Base-by-base conservation (phyloP, 2,329 filamentous ascomycete genomes). In the Aureobasidium sp. region DNA sequence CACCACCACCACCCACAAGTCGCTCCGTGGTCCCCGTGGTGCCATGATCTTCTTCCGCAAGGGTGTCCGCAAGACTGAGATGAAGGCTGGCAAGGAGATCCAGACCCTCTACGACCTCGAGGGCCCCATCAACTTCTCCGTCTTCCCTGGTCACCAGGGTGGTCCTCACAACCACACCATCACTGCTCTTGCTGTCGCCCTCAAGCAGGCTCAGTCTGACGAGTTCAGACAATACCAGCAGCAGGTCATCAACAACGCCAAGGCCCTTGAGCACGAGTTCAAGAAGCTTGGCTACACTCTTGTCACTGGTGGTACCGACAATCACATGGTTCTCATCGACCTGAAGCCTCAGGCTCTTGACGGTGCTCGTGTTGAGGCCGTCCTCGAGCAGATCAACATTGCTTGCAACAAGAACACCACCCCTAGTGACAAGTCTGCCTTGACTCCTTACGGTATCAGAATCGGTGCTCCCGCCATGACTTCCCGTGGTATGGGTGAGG, bases 371-470 rank as follows among this genome's bases (percentile, higher is more conserved):
- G 89, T 97, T 45, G 94, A 99, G 83, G 88, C 90, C 65, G 89
- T 99, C 63, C 87, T 99, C 25, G 94, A 99, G 82, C 89, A 95
- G 76, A 94, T 97, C 79, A 96, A 96, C 83, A 96, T 97, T 58
- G 94, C 94, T n/a, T 89, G 90, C 73, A 99, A 99, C 83, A 99
- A 99, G 83, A 99, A 99, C 79, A 97, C 94, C 8, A 93, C 97
- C 0, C 94, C 94, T 1, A 94, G 93, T 47, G 94, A 99, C 83
- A 97, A 96, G 83, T 96, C 90, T 63, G 94, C 94, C 53, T 85
- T 99, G 68, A 96, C 91, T 66, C 94, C 94, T 60, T 91, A 87
- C 72, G 94, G 94, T 81, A 87, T 99, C 76, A 91, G 94, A 69
- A 96, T 99, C 71, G 94, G 94, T 72, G 94, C 92, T 49, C 94